These are phyloP conservation scores for Aspergillus sp. DNA, from an alignment of 2,329 filamentous ascomycete genomes.

Conservation along the genomic window DNA sequence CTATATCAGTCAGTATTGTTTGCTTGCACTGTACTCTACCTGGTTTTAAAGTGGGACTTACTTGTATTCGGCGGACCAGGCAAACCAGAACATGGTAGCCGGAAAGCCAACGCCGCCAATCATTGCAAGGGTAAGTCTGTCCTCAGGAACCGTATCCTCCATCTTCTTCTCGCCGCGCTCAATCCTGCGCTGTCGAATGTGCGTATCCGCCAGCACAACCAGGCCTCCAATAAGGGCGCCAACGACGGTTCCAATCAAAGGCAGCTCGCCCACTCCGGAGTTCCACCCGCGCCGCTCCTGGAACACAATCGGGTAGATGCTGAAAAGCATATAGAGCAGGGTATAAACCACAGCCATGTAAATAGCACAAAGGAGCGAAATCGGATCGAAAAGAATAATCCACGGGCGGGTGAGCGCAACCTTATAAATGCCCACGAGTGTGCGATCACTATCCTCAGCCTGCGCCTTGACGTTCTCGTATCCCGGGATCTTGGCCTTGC, in stretches of 20 bases:
- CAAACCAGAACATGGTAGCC: slow-evolving; percentile 33
- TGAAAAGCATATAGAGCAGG: slow-evolving; percentile 32
- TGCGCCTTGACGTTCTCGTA: slow-evolving; percentile 22
- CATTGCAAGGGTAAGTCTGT: slow-evolving; percentile 28
- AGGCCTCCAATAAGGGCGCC: slow-evolving; percentile 25
- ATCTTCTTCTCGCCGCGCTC: slow-evolving; percentile 11
- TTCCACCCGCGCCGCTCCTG: slow-evolving; percentile 29
- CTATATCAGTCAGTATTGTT: background rate
- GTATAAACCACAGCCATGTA: slow-evolving; percentile 33
- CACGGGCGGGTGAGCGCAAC: slow-evolving; percentile 28
- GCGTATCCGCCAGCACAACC: slow-evolving; percentile 21
- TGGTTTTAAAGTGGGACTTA: slow-evolving; percentile 31
- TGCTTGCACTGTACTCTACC: background rate
- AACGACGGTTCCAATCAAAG: slow-evolving; percentile 33
- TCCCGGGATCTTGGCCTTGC: slow-evolving; percentile 19
- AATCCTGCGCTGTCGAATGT: slow-evolving; percentile 1
- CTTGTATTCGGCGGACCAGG: slow-evolving; percentile 26
- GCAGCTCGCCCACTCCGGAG: slow-evolving; percentile 25
- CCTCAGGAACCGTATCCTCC: slow-evolving; percentile 27
- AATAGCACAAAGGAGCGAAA: slow-evolving; percentile 29
- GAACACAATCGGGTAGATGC: slow-evolving; percentile 32
- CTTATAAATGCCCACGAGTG: slow-evolving; percentile 23
- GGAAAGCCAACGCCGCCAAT: slow-evolving; percentile 27
- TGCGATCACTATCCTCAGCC: slow-evolving; percentile 15
- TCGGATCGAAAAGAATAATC: slow-evolving; percentile 32